Evolutionary conservation across 2,329 filamentous ascomycete species (phyloP).

Genomic region (Arthrinium puccinioides): DNA sequence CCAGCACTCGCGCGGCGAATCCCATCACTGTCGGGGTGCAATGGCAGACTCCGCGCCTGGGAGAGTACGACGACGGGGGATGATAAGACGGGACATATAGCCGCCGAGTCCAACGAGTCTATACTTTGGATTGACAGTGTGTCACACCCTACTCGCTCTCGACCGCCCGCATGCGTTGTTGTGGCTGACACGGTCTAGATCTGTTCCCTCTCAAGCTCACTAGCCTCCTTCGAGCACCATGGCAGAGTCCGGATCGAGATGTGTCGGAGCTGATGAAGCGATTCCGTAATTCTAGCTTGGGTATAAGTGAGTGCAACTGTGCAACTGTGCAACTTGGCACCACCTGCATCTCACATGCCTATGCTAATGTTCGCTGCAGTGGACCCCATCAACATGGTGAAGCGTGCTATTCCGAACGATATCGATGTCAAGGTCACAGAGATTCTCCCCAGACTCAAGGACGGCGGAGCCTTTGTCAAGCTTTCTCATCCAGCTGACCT

Average conservation of each 20-base stretch:
- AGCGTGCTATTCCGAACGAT: conserved; percentile 55
- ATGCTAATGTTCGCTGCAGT: too few relatives aligned
- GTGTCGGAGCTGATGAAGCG: conserved; percentile 42
- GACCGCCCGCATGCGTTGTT: neutral
- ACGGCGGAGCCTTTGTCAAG: conserved; percentile 86
- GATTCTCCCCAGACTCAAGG: conserved; percentile 76
- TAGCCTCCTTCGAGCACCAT: conserved; percentile 36
- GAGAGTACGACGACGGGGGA: conserved; percentile 42
- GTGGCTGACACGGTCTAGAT: conserved; percentile 41
- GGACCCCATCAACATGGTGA: conserved; percentile 47
- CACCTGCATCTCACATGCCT: too few relatives aligned
- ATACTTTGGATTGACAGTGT: conserved; percentile 86
- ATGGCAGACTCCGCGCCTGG: conserved; percentile 25
- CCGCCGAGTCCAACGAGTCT: conserved; percentile 66
- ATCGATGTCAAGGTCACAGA: conserved; percentile 66
- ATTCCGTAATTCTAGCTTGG: conserved; percentile 43
- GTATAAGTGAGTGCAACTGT: too few relatives aligned
- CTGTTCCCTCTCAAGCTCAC: conserved; percentile 74
- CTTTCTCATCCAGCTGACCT: conserved; percentile 26
- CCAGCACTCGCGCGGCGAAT: too few relatives aligned
- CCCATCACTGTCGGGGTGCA: conserved; percentile 14
- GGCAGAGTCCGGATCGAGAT: conserved; percentile 38
- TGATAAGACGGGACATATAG: conserved; percentile 74
- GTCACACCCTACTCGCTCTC: conserved; percentile 16
- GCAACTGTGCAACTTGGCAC: too few relatives aligned